Percentiles rank a stretch among this genome's conserved stretches.
Conservation (phyloP, 2,329 filamentous ascomycete genomes). For the Neopestalotiopsis sp. region DNA sequence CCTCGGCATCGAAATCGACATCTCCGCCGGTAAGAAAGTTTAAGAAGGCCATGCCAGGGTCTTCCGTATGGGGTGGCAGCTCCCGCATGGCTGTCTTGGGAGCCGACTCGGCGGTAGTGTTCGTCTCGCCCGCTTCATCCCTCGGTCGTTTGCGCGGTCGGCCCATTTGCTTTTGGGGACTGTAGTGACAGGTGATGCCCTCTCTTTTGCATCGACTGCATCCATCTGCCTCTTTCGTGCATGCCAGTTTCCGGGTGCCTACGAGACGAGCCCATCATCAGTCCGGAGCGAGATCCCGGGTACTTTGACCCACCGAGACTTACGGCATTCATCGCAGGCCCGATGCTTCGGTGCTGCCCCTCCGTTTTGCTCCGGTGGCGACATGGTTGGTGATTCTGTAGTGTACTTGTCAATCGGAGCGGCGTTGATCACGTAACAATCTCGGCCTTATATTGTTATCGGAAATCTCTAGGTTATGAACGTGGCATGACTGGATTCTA, state of each 20-base stretch:
- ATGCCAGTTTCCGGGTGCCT: conserved; percentile 69
- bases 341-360: conserved; percentile 52
- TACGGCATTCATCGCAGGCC: conserved; percentile 72
- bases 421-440: not conserved
- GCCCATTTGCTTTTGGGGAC: conserved; percentile 70
- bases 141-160: conserved; percentile 63
- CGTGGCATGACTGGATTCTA: not conserved
- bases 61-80: conserved; percentile 30
- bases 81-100: conserved; percentile 32
- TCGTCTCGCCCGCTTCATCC: conserved; percentile 26
- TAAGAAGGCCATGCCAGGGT: conserved; percentile 34
- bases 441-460: not conserved
- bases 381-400: not conserved
- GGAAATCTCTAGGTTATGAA: not conserved
- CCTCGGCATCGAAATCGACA: conserved; percentile 21
- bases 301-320: conserved; percentile 25
- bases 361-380: conserved; percentile 16
- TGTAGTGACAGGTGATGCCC: conserved; percentile 64
- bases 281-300: conserved; percentile 6
- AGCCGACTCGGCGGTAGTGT: conserved; percentile 18
- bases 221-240: conserved; percentile 64
- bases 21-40: conserved; percentile 30
- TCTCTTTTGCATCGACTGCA: conserved; percentile 65
- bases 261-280: conserved; percentile 4
- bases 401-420: not conserved